These are phyloP conservation scores for Botrytis galanthina DNA, from an alignment of 2,329 filamentous ascomycete species.

Conservation along the genomic window DNA sequence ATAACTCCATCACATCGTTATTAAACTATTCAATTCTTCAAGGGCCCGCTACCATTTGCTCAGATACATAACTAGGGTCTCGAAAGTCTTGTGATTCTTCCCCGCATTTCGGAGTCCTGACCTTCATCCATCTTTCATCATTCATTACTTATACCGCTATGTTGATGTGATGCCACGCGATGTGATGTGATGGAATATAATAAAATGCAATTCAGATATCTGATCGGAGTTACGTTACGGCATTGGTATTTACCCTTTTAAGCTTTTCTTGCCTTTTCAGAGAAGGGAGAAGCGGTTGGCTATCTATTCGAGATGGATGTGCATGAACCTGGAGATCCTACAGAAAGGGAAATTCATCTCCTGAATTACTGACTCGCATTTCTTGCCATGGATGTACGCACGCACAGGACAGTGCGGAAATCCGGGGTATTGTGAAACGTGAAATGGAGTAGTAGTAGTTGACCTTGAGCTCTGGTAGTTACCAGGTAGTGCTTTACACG, in stretches of 20 bases:
- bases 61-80: background rate
- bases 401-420: background rate
- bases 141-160: background rate
- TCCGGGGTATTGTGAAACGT: conserved; percentile 10
- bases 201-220: background rate
- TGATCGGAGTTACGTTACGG: background rate
- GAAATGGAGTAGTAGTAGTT: background rate
- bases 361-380: conserved; percentile 11
- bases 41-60: background rate
- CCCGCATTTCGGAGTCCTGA: background rate
- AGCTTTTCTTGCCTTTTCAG: background rate
- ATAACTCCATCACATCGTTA: conserved; percentile 5
- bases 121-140: background rate
- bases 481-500: background rate
- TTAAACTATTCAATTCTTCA: background rate
- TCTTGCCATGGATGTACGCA: background rate
- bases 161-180: background rate
- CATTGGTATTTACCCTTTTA: background rate
- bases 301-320: background rate
- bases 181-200: conserved; percentile 6
- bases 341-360: conserved; percentile 4
- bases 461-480: background rate
- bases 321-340: background rate
- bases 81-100: conserved; percentile 6
- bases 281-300: background rate